Conservation (phyloP, 2,329 filamentous ascomycete species). For the Raffaelea ambrosiae region DNA sequence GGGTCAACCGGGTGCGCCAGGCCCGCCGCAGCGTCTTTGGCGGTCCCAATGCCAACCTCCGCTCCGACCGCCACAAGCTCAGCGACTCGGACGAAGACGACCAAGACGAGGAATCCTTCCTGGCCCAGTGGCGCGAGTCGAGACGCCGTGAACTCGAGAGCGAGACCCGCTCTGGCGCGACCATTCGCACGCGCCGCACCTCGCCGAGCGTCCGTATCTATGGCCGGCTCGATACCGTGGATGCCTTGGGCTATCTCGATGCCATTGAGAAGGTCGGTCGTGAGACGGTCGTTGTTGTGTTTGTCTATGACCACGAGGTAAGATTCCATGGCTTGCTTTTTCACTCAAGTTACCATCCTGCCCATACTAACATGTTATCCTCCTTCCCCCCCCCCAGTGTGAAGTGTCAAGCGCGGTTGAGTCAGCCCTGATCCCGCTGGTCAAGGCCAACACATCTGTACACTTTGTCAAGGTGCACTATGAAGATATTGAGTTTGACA, state of each 20-base stretch:
- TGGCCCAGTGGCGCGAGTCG: slow-evolving; percentile 76
- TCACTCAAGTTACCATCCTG: too few relatives aligned
- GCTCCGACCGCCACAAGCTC: slow-evolving; percentile 15
- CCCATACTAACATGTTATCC: slow-evolving; percentile 14
- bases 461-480: slow-evolving; percentile 90
- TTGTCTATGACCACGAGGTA: slow-evolving; percentile 85
- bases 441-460: slow-evolving; percentile 58
- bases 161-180: slow-evolving; percentile 33
- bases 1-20: slow-evolving; percentile 41
- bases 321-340: slow-evolving; percentile 21
- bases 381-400: slow-evolving; percentile 44
- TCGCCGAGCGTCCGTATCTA: slow-evolving; percentile 72
- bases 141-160: slow-evolving; percentile 69
- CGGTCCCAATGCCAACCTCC: slow-evolving; percentile 14
- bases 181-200: slow-evolving; percentile 53
- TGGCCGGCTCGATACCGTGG: slow-evolving; percentile 73
- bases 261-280: slow-evolving; percentile 82
- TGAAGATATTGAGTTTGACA: slow-evolving; percentile 89
- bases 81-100: slow-evolving; percentile 21
- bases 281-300: slow-evolving; percentile 82
- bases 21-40: slow-evolving; percentile 50
- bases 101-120: slow-evolving; percentile 68
- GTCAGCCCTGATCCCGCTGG: slow-evolving; percentile 65
- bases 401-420: slow-evolving; percentile 73
- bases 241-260: slow-evolving; percentile 89